These are phyloP conservation scores for Podosphaera xanthii DNA, from an alignment of 2,329 filamentous ascomycete species.

Conservation along the genomic window DNA sequence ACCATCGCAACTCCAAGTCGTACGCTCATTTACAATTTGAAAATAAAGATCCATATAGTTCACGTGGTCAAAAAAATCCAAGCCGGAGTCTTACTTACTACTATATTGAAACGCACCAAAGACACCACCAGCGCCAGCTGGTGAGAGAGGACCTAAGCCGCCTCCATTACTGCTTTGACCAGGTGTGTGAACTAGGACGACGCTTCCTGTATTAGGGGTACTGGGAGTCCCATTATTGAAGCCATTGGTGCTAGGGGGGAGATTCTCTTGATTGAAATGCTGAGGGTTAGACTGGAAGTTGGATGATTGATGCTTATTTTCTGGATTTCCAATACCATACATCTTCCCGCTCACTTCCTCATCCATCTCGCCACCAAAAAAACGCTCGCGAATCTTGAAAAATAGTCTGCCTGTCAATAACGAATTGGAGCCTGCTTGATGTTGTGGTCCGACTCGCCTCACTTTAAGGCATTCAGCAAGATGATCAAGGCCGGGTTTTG, in stretches of 20 bases:
- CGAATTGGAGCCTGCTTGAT: slow-evolving; percentile 85
- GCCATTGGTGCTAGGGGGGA: slow-evolving; percentile 28
- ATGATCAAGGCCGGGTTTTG: slow-evolving; percentile 79
- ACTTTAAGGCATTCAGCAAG: slow-evolving; percentile 85
- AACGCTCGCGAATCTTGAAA: slow-evolving; percentile 73
- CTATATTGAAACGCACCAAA: slow-evolving; percentile 43
- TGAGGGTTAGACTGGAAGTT: slow-evolving; percentile 18
- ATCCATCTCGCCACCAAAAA: slow-evolving; percentile 65
- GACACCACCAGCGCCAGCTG: slow-evolving; percentile 48
- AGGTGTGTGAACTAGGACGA: slow-evolving; percentile 22
- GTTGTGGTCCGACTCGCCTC: slow-evolving; percentile 65
- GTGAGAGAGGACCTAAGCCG: slow-evolving; percentile 51
- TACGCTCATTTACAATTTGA: no score
- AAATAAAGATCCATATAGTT: no score
- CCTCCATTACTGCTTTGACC: slow-evolving; percentile 26
- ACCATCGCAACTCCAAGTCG: no score
- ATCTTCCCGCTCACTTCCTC: slow-evolving; percentile 74
- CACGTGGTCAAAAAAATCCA: neutral
- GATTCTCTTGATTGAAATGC: slow-evolving; percentile 21
- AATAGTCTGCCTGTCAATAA: slow-evolving; percentile 85
- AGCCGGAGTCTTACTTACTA: slow-evolving; percentile 9
- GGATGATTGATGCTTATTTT: slow-evolving; percentile 23
- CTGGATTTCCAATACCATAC: slow-evolving; percentile 65
- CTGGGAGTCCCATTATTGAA: slow-evolving; percentile 29
- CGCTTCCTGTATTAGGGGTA: slow-evolving; percentile 51